Evolutionary conservation across 306 rosid genomes (phyloP), one percentile per base, ranked within the genome.

Genomic region (Elaeagnus macrophylla): DNA sequence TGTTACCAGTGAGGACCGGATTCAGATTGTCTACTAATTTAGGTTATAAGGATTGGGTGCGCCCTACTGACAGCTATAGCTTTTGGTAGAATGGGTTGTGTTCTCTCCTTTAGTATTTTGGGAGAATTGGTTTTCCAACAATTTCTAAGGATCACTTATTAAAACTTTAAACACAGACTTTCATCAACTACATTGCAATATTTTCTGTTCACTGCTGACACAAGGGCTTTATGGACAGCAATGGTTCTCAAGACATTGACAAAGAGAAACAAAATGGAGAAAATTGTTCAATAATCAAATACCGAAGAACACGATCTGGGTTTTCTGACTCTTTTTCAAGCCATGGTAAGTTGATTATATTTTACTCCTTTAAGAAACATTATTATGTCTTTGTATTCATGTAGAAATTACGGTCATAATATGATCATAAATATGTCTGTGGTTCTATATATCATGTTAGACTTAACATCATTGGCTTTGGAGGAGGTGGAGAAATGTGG

Each of bases 321-420:
- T 78, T 72, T 72, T 86, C 96, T 8, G 82, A 75, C 66, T 72
- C 89, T 10, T 75, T 84, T 51, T 67, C 86, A 59, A 71, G 53
- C 15, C 51, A 67, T 51, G 96, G 96, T 84, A 73, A 51, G 8
- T 25, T 19, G 4, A 42, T 45, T 50, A 32, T 8, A 12, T 43
- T 16, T 14, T 50, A 12, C 9, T 50, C 4, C 17, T 39, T 13
- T 5, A 12, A 8, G 3, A 6, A 41, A 2, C 46, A 10, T 41
- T 5, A 9, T 3, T 3, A 5, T 13, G 3, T 13, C 9, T 54
- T 54, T 25, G 16, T 5, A 2, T 38, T 54, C 10, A 12, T 56
- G 18, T 17, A 7, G n/a, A 1, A 13, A 45, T 11, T 36, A 15
- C 11, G 4, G 10, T 39, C 0, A 25, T 9, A 54, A 3, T 17